These are phyloP conservation scores for Wallemia mellicola DNA, from an alignment of 1,284 basidiomycete genomes.

Conservation along the genomic window DNA sequence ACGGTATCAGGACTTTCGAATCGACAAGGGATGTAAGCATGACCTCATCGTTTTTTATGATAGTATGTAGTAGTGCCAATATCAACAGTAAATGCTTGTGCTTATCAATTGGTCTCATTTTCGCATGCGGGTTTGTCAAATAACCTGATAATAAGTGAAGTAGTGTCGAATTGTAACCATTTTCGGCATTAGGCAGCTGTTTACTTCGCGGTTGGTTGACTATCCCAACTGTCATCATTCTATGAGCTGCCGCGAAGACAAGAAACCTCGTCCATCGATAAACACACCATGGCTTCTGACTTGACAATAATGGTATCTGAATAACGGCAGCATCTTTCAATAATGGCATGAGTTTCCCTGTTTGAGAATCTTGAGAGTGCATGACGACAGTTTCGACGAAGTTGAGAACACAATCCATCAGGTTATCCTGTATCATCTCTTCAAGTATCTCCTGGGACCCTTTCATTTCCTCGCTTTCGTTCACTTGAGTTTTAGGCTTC, in stretches of 20 bases:
- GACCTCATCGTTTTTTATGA: not conserved
- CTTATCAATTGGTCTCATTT: not conserved
- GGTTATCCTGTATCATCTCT: not conserved
- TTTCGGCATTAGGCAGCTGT: not conserved
- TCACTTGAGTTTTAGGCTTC: not conserved
- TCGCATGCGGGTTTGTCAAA: not conserved
- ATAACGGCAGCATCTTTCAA: not conserved
- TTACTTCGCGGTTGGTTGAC: not conserved
- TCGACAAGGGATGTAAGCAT: not conserved
- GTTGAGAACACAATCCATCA: not conserved
- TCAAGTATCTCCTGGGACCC: not conserved
- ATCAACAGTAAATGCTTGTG: not conserved
- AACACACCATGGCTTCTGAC: not conserved
- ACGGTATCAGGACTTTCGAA: not conserved
- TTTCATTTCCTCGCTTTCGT: not conserved
- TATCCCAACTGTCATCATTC: not conserved
- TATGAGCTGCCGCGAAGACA: not conserved
- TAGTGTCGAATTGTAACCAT: not conserved
- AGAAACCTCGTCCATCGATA: not conserved
- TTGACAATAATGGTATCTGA: not conserved
- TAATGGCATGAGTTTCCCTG: not conserved
- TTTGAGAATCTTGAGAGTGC: not conserved
- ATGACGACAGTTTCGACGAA: not conserved
- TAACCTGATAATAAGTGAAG: not conserved
- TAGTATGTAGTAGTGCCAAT: not conserved